A percentile compares a stretch with the other conserved stretches of the same genome.
These are phyloP conservation scores for Ilex paraguariensis DNA, from an alignment of 305 asterid genomes.

Conservation along the genomic window DNA sequence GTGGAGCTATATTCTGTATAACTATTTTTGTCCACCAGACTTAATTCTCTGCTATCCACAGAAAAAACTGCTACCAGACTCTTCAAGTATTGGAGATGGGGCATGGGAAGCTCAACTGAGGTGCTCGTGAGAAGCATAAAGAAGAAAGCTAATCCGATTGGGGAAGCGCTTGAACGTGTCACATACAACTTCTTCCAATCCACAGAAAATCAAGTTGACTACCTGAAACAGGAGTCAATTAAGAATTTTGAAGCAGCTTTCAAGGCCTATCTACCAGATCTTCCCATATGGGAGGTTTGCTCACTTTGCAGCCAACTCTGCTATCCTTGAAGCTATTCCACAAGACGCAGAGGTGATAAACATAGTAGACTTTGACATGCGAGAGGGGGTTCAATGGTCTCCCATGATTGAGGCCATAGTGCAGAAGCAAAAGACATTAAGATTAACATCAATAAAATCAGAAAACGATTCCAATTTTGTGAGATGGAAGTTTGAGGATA, in stretches of 20 bases:
- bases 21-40: too few species aligned
- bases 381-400: constrained; percentile 53
- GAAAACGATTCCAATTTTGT: constrained; percentile 23
- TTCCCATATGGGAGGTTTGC: constrained; percentile 39
- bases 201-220: constrained; percentile 30
- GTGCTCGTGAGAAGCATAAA: constrained; percentile 37
- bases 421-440: constrained; percentile 28
- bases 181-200: constrained; percentile 46
- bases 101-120: constrained; percentile 35
- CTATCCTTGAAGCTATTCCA: constrained; percentile 39
- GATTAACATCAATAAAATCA: constrained; percentile 40
- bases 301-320: constrained; percentile 39
- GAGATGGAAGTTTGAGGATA: constrained; percentile 40
- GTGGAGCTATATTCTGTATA: too few species aligned
- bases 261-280: constrained; percentile 38
- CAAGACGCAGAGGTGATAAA: constrained; percentile 17
- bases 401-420: constrained; percentile 48
- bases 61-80: too few species aligned
- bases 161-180: constrained; percentile 44
- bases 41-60: too few species aligned
- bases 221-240: constrained; percentile 44
- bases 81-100: constrained; percentile 44
- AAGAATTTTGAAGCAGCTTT: constrained; percentile 47
- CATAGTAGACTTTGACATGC: constrained; percentile 39
- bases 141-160: constrained; percentile 40